phyloP scores from a whole-genome alignment of 192 early-diverging fungal genomes.

The Linnemannia zychae region DNA sequence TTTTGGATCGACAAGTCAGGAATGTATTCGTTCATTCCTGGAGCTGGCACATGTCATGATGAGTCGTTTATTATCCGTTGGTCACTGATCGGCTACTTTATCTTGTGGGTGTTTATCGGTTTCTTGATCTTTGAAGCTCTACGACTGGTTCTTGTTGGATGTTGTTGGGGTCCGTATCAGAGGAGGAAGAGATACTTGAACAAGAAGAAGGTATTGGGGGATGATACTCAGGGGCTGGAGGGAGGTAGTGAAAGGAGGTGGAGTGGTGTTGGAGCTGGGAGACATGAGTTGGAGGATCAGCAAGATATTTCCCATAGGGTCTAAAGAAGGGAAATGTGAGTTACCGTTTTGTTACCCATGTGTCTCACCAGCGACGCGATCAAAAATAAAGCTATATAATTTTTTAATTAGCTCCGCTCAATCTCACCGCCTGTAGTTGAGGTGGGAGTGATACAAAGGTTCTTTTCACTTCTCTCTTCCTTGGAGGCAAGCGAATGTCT shows the following conservation, averaged over 20 bases:
- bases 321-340: background rate
- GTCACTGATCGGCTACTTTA: constrained; percentile 61
- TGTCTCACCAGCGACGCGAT: too few relatives aligned
- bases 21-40: constrained; percentile 75
- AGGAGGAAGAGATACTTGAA: constrained; percentile 25
- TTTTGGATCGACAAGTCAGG: constrained; percentile 73
- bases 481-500: too few relatives aligned
- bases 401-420: too few relatives aligned
- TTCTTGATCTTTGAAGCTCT: constrained; percentile 53
- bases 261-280: background rate
- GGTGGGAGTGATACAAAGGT: too few relatives aligned
- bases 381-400: too few relatives aligned
- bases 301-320: background rate
- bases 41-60: constrained; percentile 74
- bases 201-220: constrained; percentile 13
- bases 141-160: constrained; percentile 34
- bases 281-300: background rate
- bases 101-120: constrained; percentile 59
- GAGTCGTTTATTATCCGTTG: constrained; percentile 60
- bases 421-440: too few relatives aligned
- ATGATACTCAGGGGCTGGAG: background rate
- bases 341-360: too few relatives aligned
- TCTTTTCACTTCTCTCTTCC: too few relatives aligned
- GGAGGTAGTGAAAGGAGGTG: background rate
- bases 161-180: constrained; percentile 36